These are phyloP conservation scores for Ogataea allantospora DNA, from an alignment of 805 yeast species.

Conservation along the genomic window DNA sequence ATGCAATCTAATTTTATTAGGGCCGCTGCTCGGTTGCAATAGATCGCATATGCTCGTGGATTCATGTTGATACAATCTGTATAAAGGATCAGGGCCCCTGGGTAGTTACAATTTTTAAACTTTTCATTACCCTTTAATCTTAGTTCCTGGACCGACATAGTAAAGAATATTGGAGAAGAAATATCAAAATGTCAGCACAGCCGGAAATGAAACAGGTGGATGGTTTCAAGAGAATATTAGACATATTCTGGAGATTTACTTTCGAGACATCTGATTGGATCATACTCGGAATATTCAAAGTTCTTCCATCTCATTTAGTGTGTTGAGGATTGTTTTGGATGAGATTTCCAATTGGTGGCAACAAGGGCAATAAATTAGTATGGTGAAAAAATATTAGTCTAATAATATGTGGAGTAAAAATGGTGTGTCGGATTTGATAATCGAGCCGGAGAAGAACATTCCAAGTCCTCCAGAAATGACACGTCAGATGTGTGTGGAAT, in stretches of 20 bases:
- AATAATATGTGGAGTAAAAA: slow-evolving; percentile 6
- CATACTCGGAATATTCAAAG: too few relatives aligned
- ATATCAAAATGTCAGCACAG: neutral
- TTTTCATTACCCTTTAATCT: slow-evolving; percentile 31
- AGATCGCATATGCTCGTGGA: slow-evolving; percentile 34
- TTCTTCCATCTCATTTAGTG: too few relatives aligned
- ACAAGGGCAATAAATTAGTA: neutral
- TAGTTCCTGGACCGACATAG: slow-evolving; percentile 17
- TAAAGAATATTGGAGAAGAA: neutral
- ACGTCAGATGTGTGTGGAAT: slow-evolving; percentile 33
- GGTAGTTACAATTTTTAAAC: slow-evolving; percentile 27
- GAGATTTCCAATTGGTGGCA: neutral
- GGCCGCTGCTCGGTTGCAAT: slow-evolving; percentile 42
- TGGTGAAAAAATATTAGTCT: neutral
- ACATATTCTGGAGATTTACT: neutral
- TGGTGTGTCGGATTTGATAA: slow-evolving; percentile 13
- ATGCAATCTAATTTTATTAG: slow-evolving; percentile 35
- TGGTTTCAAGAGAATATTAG: too few relatives aligned
- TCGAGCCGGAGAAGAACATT: slow-evolving; percentile 23
- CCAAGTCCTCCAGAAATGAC: slow-evolving; percentile 29
- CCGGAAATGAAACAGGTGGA: neutral
- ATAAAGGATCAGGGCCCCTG: slow-evolving; percentile 37
- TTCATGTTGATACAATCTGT: slow-evolving; percentile 36
- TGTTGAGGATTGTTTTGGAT: neutral
- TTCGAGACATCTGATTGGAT: neutral